A percentile compares a stretch with the other conserved stretches of the same genome.
Evolutionary conservation across 345 rosid species (phyloP).

Genomic region (Murraya koenigii): DNA sequence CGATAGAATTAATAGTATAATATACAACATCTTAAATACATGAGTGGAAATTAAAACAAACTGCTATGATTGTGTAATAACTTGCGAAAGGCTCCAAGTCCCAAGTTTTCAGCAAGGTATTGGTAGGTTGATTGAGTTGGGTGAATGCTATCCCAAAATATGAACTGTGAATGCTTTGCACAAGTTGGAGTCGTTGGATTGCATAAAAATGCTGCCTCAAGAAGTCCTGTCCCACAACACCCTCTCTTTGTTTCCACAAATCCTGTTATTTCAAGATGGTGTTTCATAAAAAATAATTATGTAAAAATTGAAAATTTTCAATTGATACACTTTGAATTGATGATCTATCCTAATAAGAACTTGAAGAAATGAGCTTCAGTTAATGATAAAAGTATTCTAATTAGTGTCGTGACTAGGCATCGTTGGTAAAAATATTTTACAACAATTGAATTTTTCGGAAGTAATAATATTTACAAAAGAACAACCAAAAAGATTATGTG

Average conservation of each 20-base stretch:
- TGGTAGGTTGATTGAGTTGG: conserved; percentile 40
- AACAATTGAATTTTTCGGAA: too few species aligned
- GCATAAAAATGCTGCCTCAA: conserved; percentile 39
- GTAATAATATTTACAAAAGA: too few species aligned
- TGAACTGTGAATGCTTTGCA: conserved; percentile 24
- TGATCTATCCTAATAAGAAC: too few species aligned
- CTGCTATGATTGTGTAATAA: background rate
- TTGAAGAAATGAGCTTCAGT: too few species aligned
- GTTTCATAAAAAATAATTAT: too few species aligned
- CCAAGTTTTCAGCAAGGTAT: conserved; percentile 9
- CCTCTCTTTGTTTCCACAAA: conserved; percentile 41
- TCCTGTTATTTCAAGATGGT: conserved; percentile 22
- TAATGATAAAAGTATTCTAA: too few species aligned
- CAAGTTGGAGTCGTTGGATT: conserved; percentile 28
- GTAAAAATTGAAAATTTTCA: too few species aligned
- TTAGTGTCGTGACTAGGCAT: too few species aligned
- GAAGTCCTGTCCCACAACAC: conserved; percentile 49
- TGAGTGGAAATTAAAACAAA: background rate
- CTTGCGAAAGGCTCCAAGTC: conserved; percentile 14
- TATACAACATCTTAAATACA: background rate
- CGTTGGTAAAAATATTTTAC: too few species aligned
- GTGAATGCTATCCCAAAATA: conserved; percentile 54
- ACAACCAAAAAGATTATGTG: too few species aligned
- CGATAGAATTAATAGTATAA: background rate
- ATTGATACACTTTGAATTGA: too few species aligned